A percentile compares a stretch with the other conserved stretches of the same genome.
Evolutionary conservation across 2,329 filamentous ascomycete genomes (phyloP).

Genomic region (Fusarium citri): DNA sequence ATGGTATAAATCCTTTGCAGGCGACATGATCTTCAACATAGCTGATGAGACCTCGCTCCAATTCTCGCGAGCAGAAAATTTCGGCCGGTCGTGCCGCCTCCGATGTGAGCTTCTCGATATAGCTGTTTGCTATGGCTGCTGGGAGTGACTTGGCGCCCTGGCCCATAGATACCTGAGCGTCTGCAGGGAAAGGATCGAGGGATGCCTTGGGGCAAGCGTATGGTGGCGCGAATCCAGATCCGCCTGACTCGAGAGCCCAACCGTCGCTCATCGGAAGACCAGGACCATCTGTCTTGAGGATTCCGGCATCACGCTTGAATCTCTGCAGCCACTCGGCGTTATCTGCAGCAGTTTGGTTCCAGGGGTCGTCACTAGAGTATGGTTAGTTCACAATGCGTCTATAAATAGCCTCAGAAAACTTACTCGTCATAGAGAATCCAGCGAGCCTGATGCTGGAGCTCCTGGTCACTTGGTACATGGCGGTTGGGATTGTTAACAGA

Average conservation of each 20-base stretch:
- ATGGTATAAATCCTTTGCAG: conserved; percentile 57
- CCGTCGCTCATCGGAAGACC: conserved; percentile 57
- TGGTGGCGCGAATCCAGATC: conserved; percentile 67
- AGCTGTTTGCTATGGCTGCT: conserved; percentile 61
- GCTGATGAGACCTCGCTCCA: conserved; percentile 65
- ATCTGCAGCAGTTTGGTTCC: conserved; percentile 73
- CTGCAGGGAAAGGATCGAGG: conserved; percentile 51
- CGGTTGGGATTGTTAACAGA: conserved; percentile 70
- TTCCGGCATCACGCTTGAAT: conserved; percentile 69
- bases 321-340: conserved; percentile 72
- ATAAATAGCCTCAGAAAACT: conserved; percentile 44
- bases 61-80: conserved; percentile 69
- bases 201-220: conserved; percentile 60
- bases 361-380: conserved; percentile 66
- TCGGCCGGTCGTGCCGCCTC: conserved; percentile 60
- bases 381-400: conserved; percentile 32
- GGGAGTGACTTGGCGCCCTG: conserved; percentile 56
- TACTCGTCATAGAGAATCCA: conserved; percentile 73
- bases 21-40: conserved; percentile 59
- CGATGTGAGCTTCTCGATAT: conserved; percentile 57
- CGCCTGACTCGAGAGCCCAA: conserved; percentile 64
- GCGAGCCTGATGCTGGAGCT: conserved; percentile 72
- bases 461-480: conserved; percentile 70
- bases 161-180: conserved; percentile 50
- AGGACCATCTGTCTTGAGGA: conserved; percentile 62